A percentile compares a stretch with the other conserved stretches of the same genome.
Conservation (phyloP, 2,329 filamentous ascomycete species). For the Pseudogymnoascus sp. region DNA sequence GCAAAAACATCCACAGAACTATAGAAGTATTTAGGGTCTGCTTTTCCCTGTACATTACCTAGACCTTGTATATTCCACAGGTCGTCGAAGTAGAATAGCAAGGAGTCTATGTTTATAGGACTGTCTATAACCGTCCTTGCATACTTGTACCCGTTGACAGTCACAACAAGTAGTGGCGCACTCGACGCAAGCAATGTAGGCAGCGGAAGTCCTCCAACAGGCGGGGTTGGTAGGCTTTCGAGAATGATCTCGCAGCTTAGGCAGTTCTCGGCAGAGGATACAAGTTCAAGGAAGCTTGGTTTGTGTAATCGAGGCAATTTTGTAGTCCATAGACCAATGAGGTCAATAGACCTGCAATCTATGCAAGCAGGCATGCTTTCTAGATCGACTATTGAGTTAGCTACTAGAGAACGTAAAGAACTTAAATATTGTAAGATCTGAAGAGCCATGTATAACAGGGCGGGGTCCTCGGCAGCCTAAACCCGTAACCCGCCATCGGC, state of each 20-base stretch:
- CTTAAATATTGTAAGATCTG: not conserved
- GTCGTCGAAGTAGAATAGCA: not conserved
- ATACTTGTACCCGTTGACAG: not conserved
- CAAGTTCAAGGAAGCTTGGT: not conserved
- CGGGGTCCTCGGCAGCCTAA: not conserved
- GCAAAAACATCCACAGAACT: not conserved
- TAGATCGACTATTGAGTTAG: not conserved
- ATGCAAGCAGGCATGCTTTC: not conserved
- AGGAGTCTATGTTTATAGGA: not conserved
- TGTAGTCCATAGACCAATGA: not conserved
- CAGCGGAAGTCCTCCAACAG: not conserved
- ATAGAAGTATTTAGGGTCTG: not conserved
- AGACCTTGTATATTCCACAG: not conserved
- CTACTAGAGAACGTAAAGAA: not conserved
- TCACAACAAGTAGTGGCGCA: not conserved
- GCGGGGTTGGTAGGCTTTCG: not conserved
- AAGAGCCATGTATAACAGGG: not conserved
- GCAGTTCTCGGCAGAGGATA: not conserved
- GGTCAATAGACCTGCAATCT: not conserved
- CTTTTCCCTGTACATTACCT: not conserved
- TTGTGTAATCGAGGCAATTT: not conserved
- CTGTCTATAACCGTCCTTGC: not conserved
- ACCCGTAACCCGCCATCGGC: not conserved
- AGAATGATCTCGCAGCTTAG: not conserved
- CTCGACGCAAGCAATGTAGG: not conserved